A percentile compares a stretch with the other conserved stretches of the same genome.
Evolutionary conservation across 768 basidiomycete species (phyloP).

Genomic region (Ephemerocybe angulata): DNA sequence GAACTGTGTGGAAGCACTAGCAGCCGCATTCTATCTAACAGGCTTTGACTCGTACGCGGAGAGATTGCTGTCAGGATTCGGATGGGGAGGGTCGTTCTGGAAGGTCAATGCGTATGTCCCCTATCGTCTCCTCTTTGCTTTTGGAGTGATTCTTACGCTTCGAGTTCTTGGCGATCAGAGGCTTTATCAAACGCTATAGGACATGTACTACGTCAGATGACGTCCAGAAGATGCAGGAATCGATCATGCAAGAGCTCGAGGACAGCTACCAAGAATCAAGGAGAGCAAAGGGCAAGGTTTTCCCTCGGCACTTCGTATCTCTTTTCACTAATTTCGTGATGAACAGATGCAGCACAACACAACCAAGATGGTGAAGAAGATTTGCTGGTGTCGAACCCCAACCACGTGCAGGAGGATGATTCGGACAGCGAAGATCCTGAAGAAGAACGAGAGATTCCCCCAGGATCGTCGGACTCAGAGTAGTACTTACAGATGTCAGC

Average conservation of each 20-base stretch:
- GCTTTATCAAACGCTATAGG: slow-evolving; percentile 71
- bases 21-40: slow-evolving; percentile 92
- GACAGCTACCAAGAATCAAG: slow-evolving; percentile 56
- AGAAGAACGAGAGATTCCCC: too few relatives aligned
- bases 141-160: not conserved
- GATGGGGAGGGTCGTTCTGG: slow-evolving; percentile 89
- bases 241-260: slow-evolving; percentile 68
- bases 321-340: not conserved
- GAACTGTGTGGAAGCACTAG: slow-evolving; percentile 92
- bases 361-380: slow-evolving; percentile 44
- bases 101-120: slow-evolving; percentile 67
- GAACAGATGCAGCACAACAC: slow-evolving; percentile 15
- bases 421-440: not conserved
- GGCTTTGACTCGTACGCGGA: slow-evolving; percentile 83
- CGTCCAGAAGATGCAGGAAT: slow-evolving; percentile 57
- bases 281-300: slow-evolving; percentile 29
- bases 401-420: slow-evolving; percentile 35
- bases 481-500: too few relatives aligned
- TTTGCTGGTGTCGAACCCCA: slow-evolving; percentile 66
- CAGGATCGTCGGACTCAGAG: not conserved
- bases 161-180: slow-evolving; percentile 27
- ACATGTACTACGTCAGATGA: slow-evolving; percentile 64
- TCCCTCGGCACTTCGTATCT: not conserved
- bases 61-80: slow-evolving; percentile 72
- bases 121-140: not conserved